Evolutionary conservation across 148 eudicot species (phyloP), one percentile per base, ranked within the genome.

Genomic region (Chenopodium formosanum): DNA sequence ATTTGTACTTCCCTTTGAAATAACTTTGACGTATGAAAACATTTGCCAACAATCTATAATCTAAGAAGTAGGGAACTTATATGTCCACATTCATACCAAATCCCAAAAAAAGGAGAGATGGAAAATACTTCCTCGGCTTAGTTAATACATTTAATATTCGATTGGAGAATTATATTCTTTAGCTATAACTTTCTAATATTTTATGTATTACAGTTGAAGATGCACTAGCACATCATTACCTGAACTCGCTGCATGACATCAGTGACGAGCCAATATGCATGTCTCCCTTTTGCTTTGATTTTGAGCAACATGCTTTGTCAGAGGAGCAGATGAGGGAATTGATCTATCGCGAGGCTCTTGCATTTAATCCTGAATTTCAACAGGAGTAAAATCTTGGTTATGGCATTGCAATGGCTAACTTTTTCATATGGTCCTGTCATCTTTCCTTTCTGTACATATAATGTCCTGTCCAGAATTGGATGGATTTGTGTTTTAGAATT

Each of bases 241-340:
- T 94, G 66, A 89, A 88, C 62, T 91, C 96, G 3, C 92, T 94
- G 75, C 98, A 92, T 40, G 98, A 94, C 88, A 88, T 90, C 44
- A 94, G 93, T 25, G 98, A 94, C 27, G 98, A 94, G 87, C 98
- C 98, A 60, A 78, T 83, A 46, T 92, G 98, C 89, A 77, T 82
- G 90, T 89, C 90, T 56, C 97, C 98, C 50, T 92, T 94, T 82
- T 92, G 82, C 86, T 89, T 94, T 10, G 96, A 95, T 83, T 95
- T 95, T 81, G 98, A 95, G 79, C 96, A 93, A 82, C 96, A 93
- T 64, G 94, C 97, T 44, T 81, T 93, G 77, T 80, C 91, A 0
- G 97, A 95, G 86, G 97, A 95, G 82, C 96, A 93, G 82, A 95
- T 95, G 98, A 94, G 90, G 86, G 98, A 94, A 86, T 88, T 93